Conservation (phyloP, 192 early-diverging fungal species). For the Coemansia sp. region DNA sequence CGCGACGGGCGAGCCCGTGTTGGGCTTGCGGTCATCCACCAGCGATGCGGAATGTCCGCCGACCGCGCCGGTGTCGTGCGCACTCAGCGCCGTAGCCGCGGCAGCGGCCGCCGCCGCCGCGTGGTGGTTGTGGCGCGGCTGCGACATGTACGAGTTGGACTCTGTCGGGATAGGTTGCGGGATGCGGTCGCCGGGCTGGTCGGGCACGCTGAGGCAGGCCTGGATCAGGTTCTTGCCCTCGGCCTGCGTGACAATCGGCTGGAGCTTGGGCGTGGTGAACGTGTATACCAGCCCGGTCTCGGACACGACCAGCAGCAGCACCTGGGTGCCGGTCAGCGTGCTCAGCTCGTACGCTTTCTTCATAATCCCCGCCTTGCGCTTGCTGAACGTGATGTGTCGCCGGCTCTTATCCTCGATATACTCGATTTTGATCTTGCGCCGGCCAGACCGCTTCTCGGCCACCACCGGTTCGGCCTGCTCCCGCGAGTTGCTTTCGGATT, state of each 20-base stretch:
- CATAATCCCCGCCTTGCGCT: slow-evolving; percentile 96
- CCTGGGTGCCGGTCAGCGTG: slow-evolving; percentile 92
- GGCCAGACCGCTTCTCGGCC: slow-evolving; percentile 64
- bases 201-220: slow-evolving; percentile 85
- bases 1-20: slow-evolving; percentile 9
- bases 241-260: slow-evolving; percentile 85
- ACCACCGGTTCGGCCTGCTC: slow-evolving; percentile 8
- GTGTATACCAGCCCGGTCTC: slow-evolving; percentile 95
- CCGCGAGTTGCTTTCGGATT: slow-evolving; percentile 54
- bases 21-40: slow-evolving; percentile 35
- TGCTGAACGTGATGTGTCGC: slow-evolving; percentile 92
- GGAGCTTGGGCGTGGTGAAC: slow-evolving; percentile 89
- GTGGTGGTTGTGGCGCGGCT: slow-evolving; percentile 31
- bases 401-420: slow-evolving; percentile 91
- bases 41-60: neutral
- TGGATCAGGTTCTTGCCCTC: slow-evolving; percentile 94
- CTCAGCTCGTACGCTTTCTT: slow-evolving; percentile 96
- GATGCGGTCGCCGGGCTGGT: slow-evolving; percentile 51
- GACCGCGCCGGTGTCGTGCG: slow-evolving; percentile 8
- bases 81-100: slow-evolving; percentile 11
- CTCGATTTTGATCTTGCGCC: slow-evolving; percentile 95
- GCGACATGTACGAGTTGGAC: slow-evolving; percentile 51
- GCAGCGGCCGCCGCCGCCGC: slow-evolving; percentile 23
- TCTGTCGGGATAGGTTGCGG: slow-evolving; percentile 43
- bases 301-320: slow-evolving; percentile 85